Evolutionary conservation across 106 monocot species (phyloP), one percentile per base, ranked within the genome.

Genomic region (Dendrobium chrysotoxum): DNA sequence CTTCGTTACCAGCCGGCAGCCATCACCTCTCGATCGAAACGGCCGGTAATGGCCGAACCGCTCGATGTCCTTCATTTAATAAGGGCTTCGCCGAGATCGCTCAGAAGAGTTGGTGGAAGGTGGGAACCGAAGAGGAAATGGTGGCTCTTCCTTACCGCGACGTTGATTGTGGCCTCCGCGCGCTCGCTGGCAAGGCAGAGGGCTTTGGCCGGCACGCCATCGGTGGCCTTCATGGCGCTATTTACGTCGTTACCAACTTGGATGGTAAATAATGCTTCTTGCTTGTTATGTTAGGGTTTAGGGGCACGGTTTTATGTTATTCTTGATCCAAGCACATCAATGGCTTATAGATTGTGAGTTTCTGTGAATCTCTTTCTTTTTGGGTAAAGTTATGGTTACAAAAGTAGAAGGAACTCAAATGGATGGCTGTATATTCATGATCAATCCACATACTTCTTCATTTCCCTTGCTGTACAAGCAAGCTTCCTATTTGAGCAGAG

Each of bases 131-230:
- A 46, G 25, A 46, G 46, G 67, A 41, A 4, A 84, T 79, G 79
- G 31, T 40, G 21, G 57, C 18, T n/a, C 79, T 85, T 9, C 96
- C 96, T 23, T 92, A 96, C 81, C 40, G 75, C 28, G 18, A 81
- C 76, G 88, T 79, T 18, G 93, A 92, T 77, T 8, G 57, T 7
- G 89, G 82, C 64, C 81, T 94, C 28, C 87, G 90, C 26, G 87
- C 83, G 44, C 82, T 96, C 23, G 96, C 96, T 47, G 90, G 90
- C 4, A 83, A 89, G 72, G 92, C 92, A 28, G 94, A 96, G 89
- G 96, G 96, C 16, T 93, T 93, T 82, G 96, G 93, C 57, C 79
- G 90, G 21, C 81, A 79, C 54, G 86, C 96, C 70, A 79, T 96
- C 70, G 93, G 96, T 1, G 96, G 93, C 4, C 88, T 93, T 55